Percentiles rank a stretch among this genome's conserved stretches.
phyloP scores from a whole-genome alignment of 805 yeast species.

The Ogataea paradorogensis region DNA sequence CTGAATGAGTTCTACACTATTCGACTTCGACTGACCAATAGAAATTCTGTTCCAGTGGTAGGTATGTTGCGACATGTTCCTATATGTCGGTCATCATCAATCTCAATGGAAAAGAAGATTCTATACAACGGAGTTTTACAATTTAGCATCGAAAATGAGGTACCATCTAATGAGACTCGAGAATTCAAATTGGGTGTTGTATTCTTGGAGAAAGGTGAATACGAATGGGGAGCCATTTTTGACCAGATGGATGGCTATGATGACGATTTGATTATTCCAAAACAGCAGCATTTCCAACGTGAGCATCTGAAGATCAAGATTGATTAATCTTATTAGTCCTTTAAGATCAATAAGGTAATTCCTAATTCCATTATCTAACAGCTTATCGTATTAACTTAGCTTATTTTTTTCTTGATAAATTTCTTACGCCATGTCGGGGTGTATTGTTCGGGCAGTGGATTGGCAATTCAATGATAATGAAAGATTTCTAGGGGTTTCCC shows the following conservation, averaged over 20 bases:
- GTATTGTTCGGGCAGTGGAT: constrained; percentile 52
- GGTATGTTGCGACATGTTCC: constrained; percentile 67
- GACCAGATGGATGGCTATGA: constrained; percentile 40
- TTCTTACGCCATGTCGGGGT: constrained; percentile 49
- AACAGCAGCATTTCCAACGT: constrained; percentile 38
- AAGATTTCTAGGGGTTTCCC: constrained; percentile 64
- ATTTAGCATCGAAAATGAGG: constrained; percentile 40
- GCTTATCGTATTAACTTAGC: too few relatives aligned
- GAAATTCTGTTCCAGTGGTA: constrained; percentile 37
- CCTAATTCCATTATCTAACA: too few relatives aligned
- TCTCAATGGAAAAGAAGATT: constrained; percentile 51
- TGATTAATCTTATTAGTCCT: constrained; percentile 2
- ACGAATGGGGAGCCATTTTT: constrained; percentile 71
- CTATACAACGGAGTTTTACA: constrained; percentile 75
- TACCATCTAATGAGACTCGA: constrained; percentile 42
- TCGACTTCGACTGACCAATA: constrained; percentile 49
- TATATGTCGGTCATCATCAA: constrained; percentile 31
- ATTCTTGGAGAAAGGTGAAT: constrained; percentile 73
- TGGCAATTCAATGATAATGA: constrained; percentile 62
- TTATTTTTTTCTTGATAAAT: neutral
- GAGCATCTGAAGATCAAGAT: constrained; percentile 34
- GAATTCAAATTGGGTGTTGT: constrained; percentile 53
- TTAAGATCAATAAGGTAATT: too few relatives aligned
- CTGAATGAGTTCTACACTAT: constrained; percentile 52
- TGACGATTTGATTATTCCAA: constrained; percentile 21